phyloP scores from a whole-genome alignment of 768 basidiomycete genomes.

The Russula brevipes region DNA sequence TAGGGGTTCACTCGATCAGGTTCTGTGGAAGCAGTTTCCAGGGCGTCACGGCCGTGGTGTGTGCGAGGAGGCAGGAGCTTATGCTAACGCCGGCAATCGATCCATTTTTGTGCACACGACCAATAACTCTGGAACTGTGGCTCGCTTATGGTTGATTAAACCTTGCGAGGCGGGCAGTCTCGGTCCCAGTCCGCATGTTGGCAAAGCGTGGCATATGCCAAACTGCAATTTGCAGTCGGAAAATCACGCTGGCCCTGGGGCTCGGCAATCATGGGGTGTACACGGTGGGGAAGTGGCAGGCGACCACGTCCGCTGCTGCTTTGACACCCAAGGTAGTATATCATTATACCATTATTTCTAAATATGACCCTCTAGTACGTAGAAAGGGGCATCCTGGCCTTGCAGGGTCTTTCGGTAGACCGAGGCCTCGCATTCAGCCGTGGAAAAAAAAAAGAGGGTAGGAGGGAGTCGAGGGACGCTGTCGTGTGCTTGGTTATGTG shows the following conservation, averaged over 20 bases:
- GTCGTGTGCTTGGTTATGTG: neutral
- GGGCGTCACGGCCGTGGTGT: neutral
- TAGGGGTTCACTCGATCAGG: neutral
- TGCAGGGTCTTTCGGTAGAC: neutral
- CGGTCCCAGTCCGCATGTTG: neutral
- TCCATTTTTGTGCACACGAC: constrained; percentile 17
- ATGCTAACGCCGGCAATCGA: neutral
- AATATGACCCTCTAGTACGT: neutral
- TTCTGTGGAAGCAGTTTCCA: neutral
- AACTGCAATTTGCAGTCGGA: neutral
- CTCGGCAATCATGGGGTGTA: neutral
- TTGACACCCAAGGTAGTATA: neutral
- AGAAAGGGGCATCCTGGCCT: neutral
- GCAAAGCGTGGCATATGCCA: neutral
- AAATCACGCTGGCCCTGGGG: neutral
- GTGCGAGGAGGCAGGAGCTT: neutral
- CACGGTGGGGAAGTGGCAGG: neutral
- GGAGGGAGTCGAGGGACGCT: too few relatives aligned
- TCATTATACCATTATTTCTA: neutral
- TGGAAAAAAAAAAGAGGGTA: neutral
- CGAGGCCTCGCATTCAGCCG: neutral
- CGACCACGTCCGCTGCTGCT: neutral
- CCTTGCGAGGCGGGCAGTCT: neutral
- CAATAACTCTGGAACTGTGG: constrained; percentile 7
- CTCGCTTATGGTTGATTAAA: neutral